Evolutionary conservation across 2,329 filamentous ascomycete species (phyloP), one percentile per base, ranked within the genome.

Genomic region (Conoideocrella luteorostrata): DNA sequence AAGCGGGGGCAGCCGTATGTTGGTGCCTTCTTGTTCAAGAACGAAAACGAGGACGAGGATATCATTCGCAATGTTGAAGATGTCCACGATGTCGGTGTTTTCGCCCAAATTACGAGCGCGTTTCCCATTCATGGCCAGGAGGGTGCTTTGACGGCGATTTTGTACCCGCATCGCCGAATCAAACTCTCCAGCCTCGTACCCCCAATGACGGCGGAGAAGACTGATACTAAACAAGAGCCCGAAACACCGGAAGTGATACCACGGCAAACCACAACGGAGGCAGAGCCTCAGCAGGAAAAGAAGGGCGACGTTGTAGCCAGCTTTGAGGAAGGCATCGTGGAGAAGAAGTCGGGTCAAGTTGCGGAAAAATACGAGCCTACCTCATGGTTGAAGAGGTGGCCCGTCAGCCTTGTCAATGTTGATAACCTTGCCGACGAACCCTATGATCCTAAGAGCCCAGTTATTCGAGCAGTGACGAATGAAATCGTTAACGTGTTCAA

Each of bases 401-500:
- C 88, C 6, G 90, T 98, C 59, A 96, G 88, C 61, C 75, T 98
- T 41, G 93, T 95, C 53, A 94, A 95, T 54, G 90, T 97, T 30
- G 89, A 97, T 49, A 98, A 98, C 56, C 74, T 98, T 43, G 73
- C 75, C 1, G 93, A 98, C 57, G 86, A 95, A 57, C 84, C 89
- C 0, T 87, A 87, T 61, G 93, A 97, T 62, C 84, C 88, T 59
- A 94, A 91, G 66, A 93, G 86, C 57, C 84, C 84, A 15, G 82
- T 93, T 26, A 89, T 97, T 47, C 84, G 88, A 44, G 93, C 93
- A 11, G 82, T 98, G 36, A 93, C 91, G 39, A 95, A 91, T 58
- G 94, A 98, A 68, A 97, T 98, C 49, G 89, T 98, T 61, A 97
- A 96, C 62, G 93, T 95, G 1, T 97, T 96, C 74, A 97, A 96